Evolutionary conservation across 75 land plant genomes (phyloP).

Genomic region (Cryptomeria japonica): DNA sequence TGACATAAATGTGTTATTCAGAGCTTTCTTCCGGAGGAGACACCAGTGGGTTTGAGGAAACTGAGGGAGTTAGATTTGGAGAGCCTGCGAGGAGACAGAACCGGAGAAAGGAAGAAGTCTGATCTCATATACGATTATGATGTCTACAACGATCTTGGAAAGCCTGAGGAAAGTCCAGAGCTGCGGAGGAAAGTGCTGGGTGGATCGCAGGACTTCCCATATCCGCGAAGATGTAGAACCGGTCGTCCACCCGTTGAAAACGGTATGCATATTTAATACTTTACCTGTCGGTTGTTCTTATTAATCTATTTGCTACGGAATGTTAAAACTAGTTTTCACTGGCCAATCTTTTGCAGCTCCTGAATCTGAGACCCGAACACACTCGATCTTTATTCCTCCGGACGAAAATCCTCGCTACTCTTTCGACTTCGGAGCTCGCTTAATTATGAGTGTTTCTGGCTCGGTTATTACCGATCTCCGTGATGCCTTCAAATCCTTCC

Average conservation of each 20-base stretch:
- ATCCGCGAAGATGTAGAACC: slow-evolving; percentile 70
- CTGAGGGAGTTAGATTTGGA: slow-evolving; percentile 30
- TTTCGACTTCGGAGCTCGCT: slow-evolving; percentile 25
- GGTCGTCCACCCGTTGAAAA: slow-evolving; percentile 32
- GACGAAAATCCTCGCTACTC: slow-evolving; percentile 44
- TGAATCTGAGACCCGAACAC: slow-evolving; percentile 24
- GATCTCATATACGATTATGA: slow-evolving; percentile 38
- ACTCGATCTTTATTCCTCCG: slow-evolving; percentile 30
- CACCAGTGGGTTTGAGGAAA: slow-evolving; percentile 34
- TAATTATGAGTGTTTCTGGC: slow-evolving; percentile 17
- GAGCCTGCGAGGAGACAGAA: slow-evolving; percentile 53
- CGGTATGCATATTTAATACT: background rate
- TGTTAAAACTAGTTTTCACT: background rate
- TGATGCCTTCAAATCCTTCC: slow-evolving; percentile 26
- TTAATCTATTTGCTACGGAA: background rate
- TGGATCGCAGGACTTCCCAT: slow-evolving; percentile 31
- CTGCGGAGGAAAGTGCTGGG: too few relatives aligned
- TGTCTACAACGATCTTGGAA: too few relatives aligned
- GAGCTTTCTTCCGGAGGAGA: slow-evolving; percentile 58
- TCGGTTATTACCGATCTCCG: slow-evolving; percentile 17
- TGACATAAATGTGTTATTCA: background rate
- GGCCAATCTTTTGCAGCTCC: slow-evolving; percentile 25
- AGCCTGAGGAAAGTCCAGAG: too few relatives aligned
- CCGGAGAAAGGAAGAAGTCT: slow-evolving; percentile 50
- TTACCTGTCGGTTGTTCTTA: too few relatives aligned